Percentiles rank a stretch among this genome's conserved stretches.
These are phyloP conservation scores for Alisma plantagoaquatica DNA, from an alignment of 106 monocot genomes.

Conservation along the genomic window DNA sequence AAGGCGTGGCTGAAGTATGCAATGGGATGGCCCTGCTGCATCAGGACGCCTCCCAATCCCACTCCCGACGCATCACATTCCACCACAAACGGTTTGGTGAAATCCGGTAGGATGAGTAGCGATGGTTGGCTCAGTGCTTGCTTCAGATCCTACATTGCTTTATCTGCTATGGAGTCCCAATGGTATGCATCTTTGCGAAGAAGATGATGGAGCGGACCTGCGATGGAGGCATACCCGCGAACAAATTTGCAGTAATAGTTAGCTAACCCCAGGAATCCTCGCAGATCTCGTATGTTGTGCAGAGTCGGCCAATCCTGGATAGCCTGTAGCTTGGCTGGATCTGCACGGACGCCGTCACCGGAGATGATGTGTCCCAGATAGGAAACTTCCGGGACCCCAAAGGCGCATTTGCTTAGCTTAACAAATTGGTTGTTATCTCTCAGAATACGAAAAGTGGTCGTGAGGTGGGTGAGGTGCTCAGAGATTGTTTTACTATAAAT, in stretches of 20 bases:
- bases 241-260: slow-evolving; percentile 4
- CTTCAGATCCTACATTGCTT: neutral
- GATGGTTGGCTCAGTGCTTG: neutral
- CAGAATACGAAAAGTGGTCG: neutral
- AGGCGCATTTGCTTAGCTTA: slow-evolving; percentile 1
- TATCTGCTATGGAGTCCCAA: neutral
- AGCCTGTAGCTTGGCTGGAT: neutral
- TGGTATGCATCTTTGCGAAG: neutral
- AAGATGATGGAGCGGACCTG: neutral
- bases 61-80: slow-evolving; percentile 6
- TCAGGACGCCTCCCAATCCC: neutral
- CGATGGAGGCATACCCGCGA: neutral
- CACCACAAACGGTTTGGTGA: slow-evolving; percentile 1
- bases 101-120: neutral
- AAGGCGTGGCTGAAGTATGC: slow-evolving; percentile 5
- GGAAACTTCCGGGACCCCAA: neutral
- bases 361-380: slow-evolving; percentile 3
- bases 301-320: neutral
- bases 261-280: slow-evolving; percentile 1
- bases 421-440: neutral
- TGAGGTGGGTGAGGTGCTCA: neutral
- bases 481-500: neutral
- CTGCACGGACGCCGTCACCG: neutral
- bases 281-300: neutral
- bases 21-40: slow-evolving; percentile 1